Conservation (phyloP, 495 filamentous ascomycete genomes). For the Lophiostoma macrostomum region DNA sequence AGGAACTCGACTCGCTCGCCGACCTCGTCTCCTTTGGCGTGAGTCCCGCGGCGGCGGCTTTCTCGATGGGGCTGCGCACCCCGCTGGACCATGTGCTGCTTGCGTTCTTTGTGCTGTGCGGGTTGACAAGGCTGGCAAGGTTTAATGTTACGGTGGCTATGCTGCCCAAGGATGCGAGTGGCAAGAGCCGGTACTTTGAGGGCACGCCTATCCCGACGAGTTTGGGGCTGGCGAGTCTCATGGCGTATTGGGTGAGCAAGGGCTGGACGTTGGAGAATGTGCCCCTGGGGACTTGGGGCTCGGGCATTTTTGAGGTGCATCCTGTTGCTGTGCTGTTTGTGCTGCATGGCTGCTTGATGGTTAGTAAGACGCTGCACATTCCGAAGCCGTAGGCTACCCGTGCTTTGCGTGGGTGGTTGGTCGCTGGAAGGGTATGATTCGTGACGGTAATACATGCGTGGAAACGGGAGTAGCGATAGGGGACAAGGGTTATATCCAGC, state of each 20-base stretch:
- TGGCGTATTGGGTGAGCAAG: constrained; percentile 84
- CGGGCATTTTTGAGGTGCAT: constrained; percentile 80
- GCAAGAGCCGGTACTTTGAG: constrained; percentile 93
- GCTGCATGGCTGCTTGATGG: constrained; percentile 84
- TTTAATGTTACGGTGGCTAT: constrained; percentile 93
- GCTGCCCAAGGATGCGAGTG: constrained; percentile 84
- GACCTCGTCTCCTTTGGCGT: constrained; percentile 97
- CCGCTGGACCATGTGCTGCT: constrained; percentile 80
- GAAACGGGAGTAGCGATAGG: too few relatives aligned
- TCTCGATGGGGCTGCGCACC: constrained; percentile 86
- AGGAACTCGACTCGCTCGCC: constrained; percentile 95
- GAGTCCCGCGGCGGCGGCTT: constrained; percentile 79
- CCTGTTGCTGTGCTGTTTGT: constrained; percentile 81
- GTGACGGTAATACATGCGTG: too few relatives aligned
- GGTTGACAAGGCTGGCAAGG: constrained; percentile 86
- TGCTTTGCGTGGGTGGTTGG: not conserved
- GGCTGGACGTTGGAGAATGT: constrained; percentile 76
- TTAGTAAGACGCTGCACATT: constrained; percentile 89
- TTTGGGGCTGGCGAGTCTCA: constrained; percentile 70
- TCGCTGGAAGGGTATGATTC: too few relatives aligned
- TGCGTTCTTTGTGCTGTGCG: constrained; percentile 89
- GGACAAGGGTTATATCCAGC: too few relatives aligned
- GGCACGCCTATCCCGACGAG: constrained; percentile 94
- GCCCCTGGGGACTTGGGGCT: constrained; percentile 63
- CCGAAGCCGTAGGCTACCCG: constrained; percentile 70